Evolutionary conservation across 179 eudicot species (phyloP).

Genomic region (Monotropa hypopitys): DNA sequence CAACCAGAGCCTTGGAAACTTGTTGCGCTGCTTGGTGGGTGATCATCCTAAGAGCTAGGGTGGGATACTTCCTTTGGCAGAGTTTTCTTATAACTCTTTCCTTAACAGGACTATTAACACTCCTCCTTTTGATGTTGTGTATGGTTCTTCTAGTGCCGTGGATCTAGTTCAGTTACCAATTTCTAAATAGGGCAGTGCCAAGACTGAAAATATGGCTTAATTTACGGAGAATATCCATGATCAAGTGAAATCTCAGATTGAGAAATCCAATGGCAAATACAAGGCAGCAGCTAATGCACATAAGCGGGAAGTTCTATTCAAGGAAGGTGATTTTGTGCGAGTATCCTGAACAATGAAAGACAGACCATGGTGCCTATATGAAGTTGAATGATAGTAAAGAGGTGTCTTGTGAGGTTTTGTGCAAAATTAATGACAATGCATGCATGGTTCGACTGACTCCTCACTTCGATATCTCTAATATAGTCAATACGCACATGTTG

Average conservation of each 20-base stretch:
- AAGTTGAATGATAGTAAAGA: background rate
- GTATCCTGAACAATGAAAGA: too few species aligned
- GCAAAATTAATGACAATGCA: background rate
- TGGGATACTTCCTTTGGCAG: background rate
- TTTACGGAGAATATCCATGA: background rate
- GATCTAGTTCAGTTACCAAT: background rate
- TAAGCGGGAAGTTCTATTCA: background rate
- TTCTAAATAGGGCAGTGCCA: background rate
- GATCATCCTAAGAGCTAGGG: background rate
- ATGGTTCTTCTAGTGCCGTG: too few species aligned
- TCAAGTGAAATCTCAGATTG: background rate
- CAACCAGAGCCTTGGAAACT: background rate
- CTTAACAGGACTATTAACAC: too few species aligned
- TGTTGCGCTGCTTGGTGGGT: background rate
- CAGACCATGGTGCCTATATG: background rate
- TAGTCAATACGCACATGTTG: background rate
- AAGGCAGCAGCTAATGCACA: background rate
- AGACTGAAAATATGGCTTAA: background rate
- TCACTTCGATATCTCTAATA: background rate
- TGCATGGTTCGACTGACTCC: background rate
- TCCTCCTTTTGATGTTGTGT: background rate
- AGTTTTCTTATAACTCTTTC: background rate
- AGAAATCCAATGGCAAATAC: background rate
- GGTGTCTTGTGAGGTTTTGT: background rate
- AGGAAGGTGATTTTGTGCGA: background rate